phyloP scores from a whole-genome alignment of 2,329 filamentous ascomycete genomes.

The Periconia digitata region DNA sequence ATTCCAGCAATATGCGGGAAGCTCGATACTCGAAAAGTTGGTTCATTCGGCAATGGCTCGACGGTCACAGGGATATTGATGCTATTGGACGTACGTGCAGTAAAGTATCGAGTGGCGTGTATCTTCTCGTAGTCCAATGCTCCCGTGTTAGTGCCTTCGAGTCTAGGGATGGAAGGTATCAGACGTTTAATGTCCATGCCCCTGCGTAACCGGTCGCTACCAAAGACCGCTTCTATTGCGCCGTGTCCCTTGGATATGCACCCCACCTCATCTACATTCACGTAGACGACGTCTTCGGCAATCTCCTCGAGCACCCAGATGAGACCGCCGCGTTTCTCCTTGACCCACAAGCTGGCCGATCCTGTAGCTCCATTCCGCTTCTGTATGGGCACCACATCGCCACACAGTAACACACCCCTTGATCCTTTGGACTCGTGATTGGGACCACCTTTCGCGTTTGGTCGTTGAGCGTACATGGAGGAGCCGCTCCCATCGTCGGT shows the following conservation, averaged over 20 bases:
- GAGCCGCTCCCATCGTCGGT: constrained; percentile 61
- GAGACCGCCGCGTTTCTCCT: constrained; percentile 89
- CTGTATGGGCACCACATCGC: constrained; percentile 96
- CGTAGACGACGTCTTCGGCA: constrained; percentile 82
- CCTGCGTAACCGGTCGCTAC: constrained; percentile 64
- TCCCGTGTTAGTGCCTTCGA: constrained; percentile 70
- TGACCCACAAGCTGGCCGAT: constrained; percentile 96
- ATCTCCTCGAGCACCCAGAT: constrained; percentile 99
- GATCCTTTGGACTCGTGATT: constrained; percentile 76
- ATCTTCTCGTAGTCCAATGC: constrained; percentile 79
- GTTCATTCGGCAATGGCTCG: constrained; percentile 68
- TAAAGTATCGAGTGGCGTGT: constrained; percentile 74
- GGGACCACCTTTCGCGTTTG: constrained; percentile 57
- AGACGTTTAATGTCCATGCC: constrained; percentile 77
- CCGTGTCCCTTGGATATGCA: constrained; percentile 70
- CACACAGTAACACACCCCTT: constrained; percentile 86
- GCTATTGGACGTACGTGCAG: constrained; percentile 74
- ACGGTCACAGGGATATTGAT: constrained; percentile 85
- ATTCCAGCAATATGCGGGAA: constrained; percentile 98
- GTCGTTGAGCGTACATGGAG: constrained; percentile 44
- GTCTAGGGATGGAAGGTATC: constrained; percentile 78
- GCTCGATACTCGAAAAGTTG: constrained; percentile 81
- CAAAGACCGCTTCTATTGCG: constrained; percentile 86
- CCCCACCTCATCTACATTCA: constrained; percentile 78
- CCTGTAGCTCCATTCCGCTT: constrained; percentile 92